Evolutionary conservation across 2,329 filamentous ascomycete species (phyloP), one percentile per base, ranked within the genome.

Genomic region (Colletotrichum truncatum): DNA sequence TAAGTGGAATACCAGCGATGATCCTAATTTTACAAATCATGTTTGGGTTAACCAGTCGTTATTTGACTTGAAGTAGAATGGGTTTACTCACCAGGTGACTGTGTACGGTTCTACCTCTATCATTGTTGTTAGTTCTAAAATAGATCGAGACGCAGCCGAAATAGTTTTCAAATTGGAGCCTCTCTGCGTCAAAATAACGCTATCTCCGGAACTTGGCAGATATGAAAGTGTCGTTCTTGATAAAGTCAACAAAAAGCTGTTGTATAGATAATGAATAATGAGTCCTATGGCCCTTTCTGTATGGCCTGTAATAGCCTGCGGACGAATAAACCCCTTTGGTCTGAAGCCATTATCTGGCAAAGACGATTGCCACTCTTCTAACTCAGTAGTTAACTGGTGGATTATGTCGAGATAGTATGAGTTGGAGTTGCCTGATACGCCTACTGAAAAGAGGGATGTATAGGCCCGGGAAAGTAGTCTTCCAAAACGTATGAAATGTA

Each of bases 1-100:
- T 72, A 7, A 81, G 61, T 1, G 80, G 80, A 2, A 80, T 72
- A 11, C 75, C 73, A 1, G 72, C 77, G 2, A 78, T 64, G 12
- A 79, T 64, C 70, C 75, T 76, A 11, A n/a, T 9, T 21, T 1
- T 6, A 39, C 14, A 4, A 1, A 16, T n/a, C n/a, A n/a, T n/a
- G n/a, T n/a, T n/a, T n/a, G n/a, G n/a, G n/a, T n/a, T n/a, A n/a
- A n/a, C n/a, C n/a, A n/a, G n/a, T n/a, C n/a, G n/a, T n/a, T n/a
- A n/a, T n/a, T n/a, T n/a, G n/a, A n/a, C n/a, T n/a, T n/a, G n/a
- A n/a, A n/a, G n/a, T n/a, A n/a, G n/a, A n/a, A n/a, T n/a, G n/a
- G n/a, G n/a, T n/a, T n/a, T n/a, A n/a, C n/a, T n/a, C n/a, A n/a
- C n/a, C n/a, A n/a, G n/a, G n/a, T n/a, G n/a, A n/a, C n/a, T n/a